Percentiles rank a stretch among this genome's conserved stretches.
phyloP scores from a whole-genome alignment of 495 filamentous ascomycete genomes.

The Tricharina praecox region DNA sequence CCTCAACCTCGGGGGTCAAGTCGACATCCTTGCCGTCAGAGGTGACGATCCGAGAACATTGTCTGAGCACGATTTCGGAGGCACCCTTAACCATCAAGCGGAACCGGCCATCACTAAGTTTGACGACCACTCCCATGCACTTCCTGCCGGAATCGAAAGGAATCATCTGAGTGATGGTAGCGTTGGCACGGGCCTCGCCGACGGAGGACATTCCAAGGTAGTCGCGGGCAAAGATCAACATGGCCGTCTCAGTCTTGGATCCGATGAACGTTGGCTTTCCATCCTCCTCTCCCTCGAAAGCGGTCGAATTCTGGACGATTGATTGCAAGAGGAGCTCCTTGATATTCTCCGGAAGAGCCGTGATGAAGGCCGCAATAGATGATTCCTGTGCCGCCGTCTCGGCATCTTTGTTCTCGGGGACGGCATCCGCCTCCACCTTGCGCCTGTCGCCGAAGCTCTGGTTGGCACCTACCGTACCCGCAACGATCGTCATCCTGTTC shows the following conservation, averaged over 20 bases:
- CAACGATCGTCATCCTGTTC: slow-evolving; percentile 59
- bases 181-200: slow-evolving; percentile 41
- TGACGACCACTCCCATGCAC: slow-evolving; percentile 72
- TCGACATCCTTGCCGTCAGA: slow-evolving; percentile 32
- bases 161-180: slow-evolving; percentile 49
- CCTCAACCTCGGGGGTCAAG: slow-evolving; percentile 33
- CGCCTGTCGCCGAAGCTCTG: slow-evolving; percentile 40
- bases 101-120: slow-evolving; percentile 45
- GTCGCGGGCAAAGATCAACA: slow-evolving; percentile 47
- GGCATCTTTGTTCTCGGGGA: slow-evolving; percentile 16
- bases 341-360: slow-evolving; percentile 36
- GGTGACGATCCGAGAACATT: slow-evolving; percentile 44
- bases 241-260: slow-evolving; percentile 60
- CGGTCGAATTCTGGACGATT: slow-evolving; percentile 57
- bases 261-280: slow-evolving; percentile 46
- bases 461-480: slow-evolving; percentile 47
- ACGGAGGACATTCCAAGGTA: slow-evolving; percentile 46
- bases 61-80: slow-evolving; percentile 60
- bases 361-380: slow-evolving; percentile 42
- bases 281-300: slow-evolving; percentile 51
- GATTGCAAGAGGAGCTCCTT: slow-evolving; percentile 44
- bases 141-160: slow-evolving; percentile 78
- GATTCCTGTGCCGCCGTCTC: slow-evolving; percentile 24
- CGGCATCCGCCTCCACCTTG: slow-evolving; percentile 1
- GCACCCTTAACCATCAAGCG: slow-evolving; percentile 73